Evolutionary conservation across 176 grass and related monocot species (phyloP).

Genomic region (Musa schizocarpa): DNA sequence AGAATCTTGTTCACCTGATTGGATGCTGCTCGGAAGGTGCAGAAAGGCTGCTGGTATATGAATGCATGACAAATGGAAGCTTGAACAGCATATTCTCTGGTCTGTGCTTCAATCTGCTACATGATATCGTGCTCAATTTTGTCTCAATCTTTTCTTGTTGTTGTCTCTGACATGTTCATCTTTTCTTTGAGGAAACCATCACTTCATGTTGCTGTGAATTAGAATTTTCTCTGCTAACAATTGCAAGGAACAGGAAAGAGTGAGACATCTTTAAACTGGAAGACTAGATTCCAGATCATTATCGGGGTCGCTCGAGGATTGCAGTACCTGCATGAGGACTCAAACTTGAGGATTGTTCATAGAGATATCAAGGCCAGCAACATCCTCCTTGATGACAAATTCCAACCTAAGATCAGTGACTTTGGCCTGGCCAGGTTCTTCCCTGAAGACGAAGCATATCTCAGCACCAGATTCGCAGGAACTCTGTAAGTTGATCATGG

Average conservation of each 20-base stretch:
- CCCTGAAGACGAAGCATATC: conserved; percentile 55
- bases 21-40: conserved; percentile 55
- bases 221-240: background rate
- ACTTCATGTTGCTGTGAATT: too few species aligned
- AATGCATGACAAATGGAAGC: conserved; percentile 65
- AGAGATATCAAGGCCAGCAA: conserved; percentile 73
- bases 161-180: background rate
- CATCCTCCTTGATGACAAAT: conserved; percentile 65
- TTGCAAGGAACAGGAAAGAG: conserved; percentile 23
- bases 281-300: conserved; percentile 47
- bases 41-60: conserved; percentile 48
- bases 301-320: conserved; percentile 34
- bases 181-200: background rate
- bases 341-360: conserved; percentile 61
- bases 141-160: background rate
- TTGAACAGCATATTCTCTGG: conserved; percentile 48
- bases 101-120: conserved; percentile 1
- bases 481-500: conserved; percentile 34
- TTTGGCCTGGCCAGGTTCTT: conserved; percentile 67
- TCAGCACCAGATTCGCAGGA: conserved; percentile 50
- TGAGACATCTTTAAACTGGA: conserved; percentile 35
- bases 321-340: conserved; percentile 67
- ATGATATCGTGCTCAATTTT: background rate
- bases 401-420: conserved; percentile 62
- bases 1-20: conserved; percentile 55